Percentiles rank a stretch among this genome's conserved stretches.
These are phyloP conservation scores for Phenoliferia sp. DNA, from an alignment of 1,284 basidiomycete species.

Conservation along the genomic window DNA sequence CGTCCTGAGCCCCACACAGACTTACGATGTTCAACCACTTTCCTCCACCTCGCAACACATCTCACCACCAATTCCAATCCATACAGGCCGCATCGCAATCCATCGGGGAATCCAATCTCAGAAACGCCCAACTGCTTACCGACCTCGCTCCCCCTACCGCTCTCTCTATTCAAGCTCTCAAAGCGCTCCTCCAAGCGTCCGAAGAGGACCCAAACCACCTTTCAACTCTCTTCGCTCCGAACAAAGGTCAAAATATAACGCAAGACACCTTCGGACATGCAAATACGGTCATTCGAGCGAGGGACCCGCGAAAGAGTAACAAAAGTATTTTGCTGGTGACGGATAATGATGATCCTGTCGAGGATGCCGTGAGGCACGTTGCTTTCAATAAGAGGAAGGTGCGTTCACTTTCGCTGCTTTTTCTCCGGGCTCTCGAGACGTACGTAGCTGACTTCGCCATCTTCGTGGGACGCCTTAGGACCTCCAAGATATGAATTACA, in stretches of 20 bases:
- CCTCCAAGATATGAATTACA: constrained; percentile 70
- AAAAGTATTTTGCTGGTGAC: constrained; percentile 80
- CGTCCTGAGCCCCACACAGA: too few species aligned
- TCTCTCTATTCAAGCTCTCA: not conserved
- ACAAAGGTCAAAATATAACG: not conserved
- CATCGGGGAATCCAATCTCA: too few species aligned
- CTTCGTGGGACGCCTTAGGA: constrained; percentile 55
- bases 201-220: not conserved
- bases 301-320: constrained; percentile 66
- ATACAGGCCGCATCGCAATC: too few species aligned
- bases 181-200: not conserved
- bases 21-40: not conserved
- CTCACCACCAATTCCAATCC: not conserved
- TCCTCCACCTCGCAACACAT: too few species aligned
- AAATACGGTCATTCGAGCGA: not conserved
- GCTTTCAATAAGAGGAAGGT: constrained; percentile 5
- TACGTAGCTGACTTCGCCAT: not conserved
- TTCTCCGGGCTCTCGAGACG: not conserved
- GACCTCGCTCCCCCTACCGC: too few species aligned
- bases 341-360: constrained; percentile 67
- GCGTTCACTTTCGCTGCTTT: not conserved
- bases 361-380: constrained; percentile 7
- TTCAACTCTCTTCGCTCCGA: not conserved
- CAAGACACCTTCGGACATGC: not conserved
- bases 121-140: too few species aligned